Percentiles rank a stretch among this genome's conserved stretches.
phyloP scores from a whole-genome alignment of 176 grass and related monocot species.

The Thinopyrum elongatum region DNA sequence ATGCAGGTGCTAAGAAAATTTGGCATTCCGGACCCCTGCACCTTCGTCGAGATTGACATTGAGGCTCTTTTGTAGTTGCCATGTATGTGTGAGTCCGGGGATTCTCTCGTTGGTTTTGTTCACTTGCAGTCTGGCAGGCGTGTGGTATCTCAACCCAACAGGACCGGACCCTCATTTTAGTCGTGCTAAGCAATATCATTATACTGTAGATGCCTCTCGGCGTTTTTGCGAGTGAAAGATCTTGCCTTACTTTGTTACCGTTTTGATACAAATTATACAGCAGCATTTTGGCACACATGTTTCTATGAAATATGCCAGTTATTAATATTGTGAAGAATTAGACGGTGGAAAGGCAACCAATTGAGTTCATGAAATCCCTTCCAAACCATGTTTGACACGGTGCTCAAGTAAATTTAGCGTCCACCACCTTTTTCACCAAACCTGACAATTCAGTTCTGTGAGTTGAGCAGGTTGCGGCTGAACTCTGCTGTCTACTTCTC shows the following conservation, averaged over 20 bases:
- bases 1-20: conserved; percentile 88
- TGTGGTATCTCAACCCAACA: neutral
- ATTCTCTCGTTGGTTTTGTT: neutral
- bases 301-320: neutral
- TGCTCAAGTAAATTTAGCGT: neutral
- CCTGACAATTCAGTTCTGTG: neutral
- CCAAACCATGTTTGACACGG: neutral
- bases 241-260: neutral
- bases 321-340: neutral
- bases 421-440: neutral
- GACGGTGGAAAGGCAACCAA: neutral
- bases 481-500: neutral
- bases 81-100: neutral
- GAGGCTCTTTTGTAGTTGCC: conserved; percentile 59
- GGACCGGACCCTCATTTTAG: neutral
- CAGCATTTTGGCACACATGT: neutral
- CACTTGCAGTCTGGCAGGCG: neutral
- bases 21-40: conserved; percentile 83
- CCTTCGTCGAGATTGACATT: conserved; percentile 82
- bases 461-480: neutral
- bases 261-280: neutral
- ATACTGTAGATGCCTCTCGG: neutral
- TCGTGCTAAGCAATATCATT: neutral
- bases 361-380: neutral
- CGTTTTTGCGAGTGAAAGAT: neutral